Percentiles rank a stretch among this genome's conserved stretches.
phyloP scores from a whole-genome alignment of 495 filamentous ascomycete species.

The Penicillium malachiteum region DNA sequence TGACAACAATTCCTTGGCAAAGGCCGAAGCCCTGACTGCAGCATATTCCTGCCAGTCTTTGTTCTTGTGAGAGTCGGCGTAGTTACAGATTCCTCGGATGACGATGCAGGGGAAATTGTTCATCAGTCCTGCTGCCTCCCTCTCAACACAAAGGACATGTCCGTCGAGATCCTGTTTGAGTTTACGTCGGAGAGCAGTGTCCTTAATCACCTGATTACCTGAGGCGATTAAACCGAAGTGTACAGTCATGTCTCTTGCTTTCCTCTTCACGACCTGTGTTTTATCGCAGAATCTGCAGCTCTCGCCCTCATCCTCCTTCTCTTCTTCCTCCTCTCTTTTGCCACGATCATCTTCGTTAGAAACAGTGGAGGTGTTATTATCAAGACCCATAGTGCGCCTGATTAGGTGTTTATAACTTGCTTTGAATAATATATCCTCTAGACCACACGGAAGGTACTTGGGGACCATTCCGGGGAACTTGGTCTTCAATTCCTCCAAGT shows the following conservation, averaged over 20 bases:
- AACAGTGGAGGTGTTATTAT: too few relatives aligned
- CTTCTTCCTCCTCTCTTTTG: too few relatives aligned
- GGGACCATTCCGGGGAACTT: background rate
- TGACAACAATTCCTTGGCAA: background rate
- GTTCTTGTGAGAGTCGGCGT: conserved; percentile 29
- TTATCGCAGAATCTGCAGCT: background rate
- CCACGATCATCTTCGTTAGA: too few relatives aligned
- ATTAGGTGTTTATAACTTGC: too few relatives aligned
- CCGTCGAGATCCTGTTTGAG: conserved; percentile 1
- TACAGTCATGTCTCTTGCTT: background rate
- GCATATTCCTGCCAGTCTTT: conserved; percentile 28
- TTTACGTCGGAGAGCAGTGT: background rate
- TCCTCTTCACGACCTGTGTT: background rate
- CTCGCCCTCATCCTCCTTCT: background rate
- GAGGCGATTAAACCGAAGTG: conserved; percentile 7
- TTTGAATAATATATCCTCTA: background rate
- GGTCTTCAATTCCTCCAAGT: background rate
- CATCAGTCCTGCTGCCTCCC: conserved; percentile 6
- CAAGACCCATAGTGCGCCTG: too few relatives aligned
- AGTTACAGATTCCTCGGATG: conserved; percentile 29
- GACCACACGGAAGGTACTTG: background rate
- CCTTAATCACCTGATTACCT: conserved; percentile 4
- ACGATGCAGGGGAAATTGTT: conserved; percentile 3
- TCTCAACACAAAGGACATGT: conserved; percentile 5
- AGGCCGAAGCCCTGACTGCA: conserved; percentile 21